Evolutionary conservation across 352 stramenopile genomes (phyloP), one percentile per base, ranked within the genome.

Genomic region (Globisporangium cystogenes): DNA sequence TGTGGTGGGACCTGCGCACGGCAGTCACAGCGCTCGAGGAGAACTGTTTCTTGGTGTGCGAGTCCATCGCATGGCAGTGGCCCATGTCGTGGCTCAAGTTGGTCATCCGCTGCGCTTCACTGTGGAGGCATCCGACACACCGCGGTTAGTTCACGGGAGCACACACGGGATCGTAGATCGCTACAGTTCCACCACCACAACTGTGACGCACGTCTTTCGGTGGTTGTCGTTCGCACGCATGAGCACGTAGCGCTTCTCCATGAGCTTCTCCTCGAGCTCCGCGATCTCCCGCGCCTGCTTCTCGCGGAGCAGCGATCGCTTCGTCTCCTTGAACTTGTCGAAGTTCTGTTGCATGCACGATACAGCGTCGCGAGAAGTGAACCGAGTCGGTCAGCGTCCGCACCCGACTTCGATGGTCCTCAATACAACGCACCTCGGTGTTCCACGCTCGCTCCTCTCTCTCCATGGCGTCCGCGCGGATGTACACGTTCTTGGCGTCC

Each of bases 201-300:
- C 15, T 4, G 10, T 6, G 11, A 50, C 70, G 47, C 68, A 88
- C 80, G 69, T 80, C 45, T 68, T 84, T 12, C 71, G 67, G 29
- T 82, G 68, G 16, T 53, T 70, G 21, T 88, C 70, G 50, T 88
- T 88, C 21, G 59, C 53, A 48, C 80, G 72, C 59, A 72, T 68
- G n/a, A 76, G 54, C 20, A 76, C 76, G 54, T 86, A 91, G 24
- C 76, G 73, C 47, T 87, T 87, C 60, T 91, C 80, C 53, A 73
- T 73, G 4, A 91, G 56, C 40, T 86, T 87, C 40, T 88, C 77
- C 55, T 84, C 62, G 4, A 84, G 51, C 29, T 91, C 68, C 1
- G 69, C 67, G 21, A 82, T 55, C 31, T 91, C 75, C 15, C 75
- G 61, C 1, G 75, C 62, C 27, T 87, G 80, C 40, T 86, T 84